Evolutionary conservation across 2,329 filamentous ascomycete genomes (phyloP), one percentile per base, ranked within the genome.

Genomic region (Aureobasidium mangrovei): DNA sequence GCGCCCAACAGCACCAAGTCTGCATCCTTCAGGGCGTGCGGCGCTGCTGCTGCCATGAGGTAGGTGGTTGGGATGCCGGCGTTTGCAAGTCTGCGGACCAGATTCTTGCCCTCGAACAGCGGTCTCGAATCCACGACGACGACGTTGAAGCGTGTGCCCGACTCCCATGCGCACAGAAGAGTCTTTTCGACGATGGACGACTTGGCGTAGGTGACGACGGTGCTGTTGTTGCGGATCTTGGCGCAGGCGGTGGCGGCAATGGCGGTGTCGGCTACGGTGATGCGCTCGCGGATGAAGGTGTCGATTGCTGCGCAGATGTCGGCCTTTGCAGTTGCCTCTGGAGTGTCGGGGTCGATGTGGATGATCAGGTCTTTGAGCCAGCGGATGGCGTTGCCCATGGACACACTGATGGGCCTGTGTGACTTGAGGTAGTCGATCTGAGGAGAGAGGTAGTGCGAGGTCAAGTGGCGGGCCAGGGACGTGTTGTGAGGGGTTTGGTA

Each of bases 341-440:
- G 83, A 1, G 85, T 81, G 62, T 91, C 86, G 39, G 91, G 89
- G 63, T 96, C 90, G 56, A 96, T 84, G 62, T 89, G 89, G 63
- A 88, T 86, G 66, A 98, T 91, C 64, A 89, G 83, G 45, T 95
- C 82, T 75, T 98, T 98, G 47, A 98, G 79, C 78, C 90, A 91
- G 53, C 93, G 83, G 66, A 98, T 95, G 35, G 90, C 90, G 69
- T 97, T 98, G 57, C 93, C 93, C 84, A 97, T 95, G 58, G 88
- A 89, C 70, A 95, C 93, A 61, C 88, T 94, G 72, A 98, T 87
- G 33, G 93, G 91, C n/a, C 93, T 84, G 66, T 91, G 96, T 61
- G 89, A 89, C 57, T 88, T 88, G 57, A 98, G 80, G 66, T 94
- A 96, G 60, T 94, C 90, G 65, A 98, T 96, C 71, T 98, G 93